phyloP scores from a whole-genome alignment of 345 rosid species.

The Passiflora organensis region DNA sequence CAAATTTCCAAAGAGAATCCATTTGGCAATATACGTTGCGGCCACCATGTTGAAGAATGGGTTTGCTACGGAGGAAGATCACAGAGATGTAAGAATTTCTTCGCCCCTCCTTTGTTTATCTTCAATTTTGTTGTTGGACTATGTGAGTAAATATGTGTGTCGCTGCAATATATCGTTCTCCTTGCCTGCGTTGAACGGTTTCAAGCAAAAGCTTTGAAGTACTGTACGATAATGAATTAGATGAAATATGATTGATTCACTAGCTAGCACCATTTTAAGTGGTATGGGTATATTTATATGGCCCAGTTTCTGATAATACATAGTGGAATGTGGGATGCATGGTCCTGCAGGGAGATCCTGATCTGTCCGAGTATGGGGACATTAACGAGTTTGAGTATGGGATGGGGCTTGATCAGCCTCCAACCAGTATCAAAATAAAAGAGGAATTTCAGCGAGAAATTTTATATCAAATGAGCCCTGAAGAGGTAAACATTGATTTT shows the following conservation, averaged over 20 bases:
- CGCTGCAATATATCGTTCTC: too few relatives aligned
- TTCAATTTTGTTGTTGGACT: too few relatives aligned
- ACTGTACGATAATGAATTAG: too few relatives aligned
- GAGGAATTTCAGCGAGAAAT: conserved; percentile 23
- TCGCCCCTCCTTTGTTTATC: background rate
- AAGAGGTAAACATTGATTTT: conserved; percentile 18
- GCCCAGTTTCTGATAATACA: too few relatives aligned
- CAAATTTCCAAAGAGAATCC: conserved; percentile 27
- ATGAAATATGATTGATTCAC: too few relatives aligned
- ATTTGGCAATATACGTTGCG: conserved; percentile 38
- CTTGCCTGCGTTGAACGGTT: too few relatives aligned
- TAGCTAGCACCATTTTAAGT: background rate
- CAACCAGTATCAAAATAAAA: conserved; percentile 34
- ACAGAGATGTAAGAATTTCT: conserved; percentile 5
- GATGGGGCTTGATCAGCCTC: conserved; percentile 29
- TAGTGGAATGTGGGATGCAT: too few relatives aligned
- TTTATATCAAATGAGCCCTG: conserved; percentile 30
- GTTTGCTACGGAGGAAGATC: conserved; percentile 13
- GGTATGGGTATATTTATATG: background rate
- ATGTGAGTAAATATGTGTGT: too few relatives aligned
- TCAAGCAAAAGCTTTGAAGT: too few relatives aligned
- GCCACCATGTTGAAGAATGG: conserved; percentile 41
- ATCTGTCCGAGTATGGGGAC: conserved; percentile 10
- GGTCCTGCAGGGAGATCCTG: conserved; percentile 10
- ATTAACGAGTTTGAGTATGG: conserved; percentile 20